These are phyloP conservation scores for Diaporthe velutina DNA, from an alignment of 2,329 filamentous ascomycete species.

Conservation along the genomic window DNA sequence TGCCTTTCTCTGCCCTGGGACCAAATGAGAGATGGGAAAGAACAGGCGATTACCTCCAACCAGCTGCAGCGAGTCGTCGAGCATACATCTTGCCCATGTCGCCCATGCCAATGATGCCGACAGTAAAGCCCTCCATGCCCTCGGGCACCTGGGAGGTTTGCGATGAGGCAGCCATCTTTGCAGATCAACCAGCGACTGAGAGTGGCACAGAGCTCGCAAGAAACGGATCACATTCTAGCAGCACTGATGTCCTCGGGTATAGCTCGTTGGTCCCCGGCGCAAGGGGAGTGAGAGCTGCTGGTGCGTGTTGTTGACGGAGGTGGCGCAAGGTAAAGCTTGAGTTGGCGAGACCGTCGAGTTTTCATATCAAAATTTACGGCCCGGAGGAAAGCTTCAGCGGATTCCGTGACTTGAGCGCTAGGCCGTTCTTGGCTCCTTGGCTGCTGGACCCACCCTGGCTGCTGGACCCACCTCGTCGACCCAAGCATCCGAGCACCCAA, in stretches of 20 bases:
- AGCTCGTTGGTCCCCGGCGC: conserved; percentile 6
- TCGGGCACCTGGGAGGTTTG: conserved; percentile 47
- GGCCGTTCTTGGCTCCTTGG: neutral
- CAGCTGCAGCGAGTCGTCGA: conserved; percentile 85
- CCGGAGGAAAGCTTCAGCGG: conserved; percentile 31
- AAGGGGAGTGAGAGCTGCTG: neutral
- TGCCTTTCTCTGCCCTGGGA: conserved; percentile 27
- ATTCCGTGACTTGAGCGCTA: conserved; percentile 8
- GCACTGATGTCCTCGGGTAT: neutral
- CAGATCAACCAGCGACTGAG: conserved; percentile 32
- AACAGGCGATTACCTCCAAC: conserved; percentile 85
- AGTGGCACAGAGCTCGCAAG: conserved; percentile 38
- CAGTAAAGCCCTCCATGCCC: conserved; percentile 76
- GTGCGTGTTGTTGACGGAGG: conserved; percentile 16
- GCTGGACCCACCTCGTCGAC: neutral
- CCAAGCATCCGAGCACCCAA: neutral
- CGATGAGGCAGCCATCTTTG: conserved; percentile 44
- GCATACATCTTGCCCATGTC: conserved; percentile 99
- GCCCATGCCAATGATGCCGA: conserved; percentile 98
- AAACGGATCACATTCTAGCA: conserved; percentile 41
- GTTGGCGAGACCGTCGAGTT: conserved; percentile 22
- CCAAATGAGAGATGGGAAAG: conserved; percentile 36
- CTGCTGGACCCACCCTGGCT: neutral
- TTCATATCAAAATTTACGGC: conserved; percentile 15
- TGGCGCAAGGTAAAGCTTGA: neutral